phyloP scores from a whole-genome alignment of 2,329 filamentous ascomycete genomes.

The Cladosporium sp. region DNA sequence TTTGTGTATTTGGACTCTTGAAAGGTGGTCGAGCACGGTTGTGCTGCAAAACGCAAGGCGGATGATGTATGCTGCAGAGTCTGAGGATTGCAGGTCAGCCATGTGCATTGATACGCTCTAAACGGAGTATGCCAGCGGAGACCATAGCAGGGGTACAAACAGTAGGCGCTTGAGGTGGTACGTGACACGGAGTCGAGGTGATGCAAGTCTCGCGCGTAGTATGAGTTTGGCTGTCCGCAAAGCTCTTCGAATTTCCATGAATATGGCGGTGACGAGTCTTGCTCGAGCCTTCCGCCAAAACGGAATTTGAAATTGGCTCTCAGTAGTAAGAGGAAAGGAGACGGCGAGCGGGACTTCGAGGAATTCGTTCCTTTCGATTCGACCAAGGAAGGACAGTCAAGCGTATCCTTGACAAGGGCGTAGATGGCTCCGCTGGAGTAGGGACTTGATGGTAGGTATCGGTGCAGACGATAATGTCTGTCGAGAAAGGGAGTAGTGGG shows the following conservation, averaged over 20 bases:
- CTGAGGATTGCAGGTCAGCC: constrained; percentile 1
- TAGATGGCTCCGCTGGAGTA: not conserved
- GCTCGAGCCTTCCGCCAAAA: not conserved
- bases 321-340: not conserved
- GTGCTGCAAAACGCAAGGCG: not conserved
- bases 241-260: constrained; percentile 3
- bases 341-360: not conserved
- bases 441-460: not conserved
- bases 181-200: not conserved
- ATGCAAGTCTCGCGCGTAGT: constrained; percentile 1
- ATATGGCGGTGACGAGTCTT: not conserved
- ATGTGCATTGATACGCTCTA: not conserved
- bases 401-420: not conserved
- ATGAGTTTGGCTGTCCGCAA: not conserved
- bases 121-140: not conserved
- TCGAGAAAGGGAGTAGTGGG: not conserved
- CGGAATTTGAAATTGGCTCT: not conserved
- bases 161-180: not conserved
- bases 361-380: too few species aligned
- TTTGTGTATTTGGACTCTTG: not conserved
- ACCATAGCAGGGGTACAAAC: not conserved
- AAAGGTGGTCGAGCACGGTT: not conserved
- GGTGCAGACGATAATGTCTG: not conserved
- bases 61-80: not conserved
- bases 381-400: too few species aligned